A percentile compares a stretch with the other conserved stretches of the same genome.
These are phyloP conservation scores for Nothopassalora personata DNA, from an alignment of 2,329 filamentous ascomycete genomes.

Conservation along the genomic window DNA sequence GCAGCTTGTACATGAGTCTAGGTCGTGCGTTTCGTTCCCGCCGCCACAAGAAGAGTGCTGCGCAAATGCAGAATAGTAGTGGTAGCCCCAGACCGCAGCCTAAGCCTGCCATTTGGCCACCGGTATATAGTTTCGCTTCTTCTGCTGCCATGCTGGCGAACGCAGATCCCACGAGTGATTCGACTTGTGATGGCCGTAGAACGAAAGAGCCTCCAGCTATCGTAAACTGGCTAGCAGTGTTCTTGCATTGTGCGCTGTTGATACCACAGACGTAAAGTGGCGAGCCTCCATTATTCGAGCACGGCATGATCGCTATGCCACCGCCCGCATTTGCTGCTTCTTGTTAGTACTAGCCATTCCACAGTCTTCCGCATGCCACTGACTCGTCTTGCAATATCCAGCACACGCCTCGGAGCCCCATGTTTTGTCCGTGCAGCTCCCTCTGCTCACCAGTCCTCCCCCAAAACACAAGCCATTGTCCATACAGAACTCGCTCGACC, in stretches of 20 bases:
- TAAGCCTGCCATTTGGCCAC: conserved; percentile 27
- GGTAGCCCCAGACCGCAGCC: conserved; percentile 28
- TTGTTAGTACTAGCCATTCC: conserved; percentile 3
- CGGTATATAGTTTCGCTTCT: conserved; percentile 17
- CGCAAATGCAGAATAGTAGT: conserved; percentile 23
- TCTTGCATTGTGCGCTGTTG: conserved; percentile 22
- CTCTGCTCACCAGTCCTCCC: conserved; percentile 26
- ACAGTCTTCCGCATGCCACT: background rate
- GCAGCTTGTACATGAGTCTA: conserved; percentile 31
- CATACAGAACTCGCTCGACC: conserved; percentile 27
- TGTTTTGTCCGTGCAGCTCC: conserved; percentile 31
- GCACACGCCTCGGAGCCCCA: conserved; percentile 29
- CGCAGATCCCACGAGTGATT: conserved; percentile 20
- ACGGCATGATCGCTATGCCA: conserved; percentile 25
- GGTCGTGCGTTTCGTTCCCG: conserved; percentile 19
- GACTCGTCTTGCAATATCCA: conserved; percentile 27
- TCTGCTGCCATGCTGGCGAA: conserved; percentile 15
- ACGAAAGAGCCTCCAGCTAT: conserved; percentile 24
- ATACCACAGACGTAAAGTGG: conserved; percentile 31
- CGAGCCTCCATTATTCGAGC: conserved; percentile 17
- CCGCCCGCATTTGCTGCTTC: conserved; percentile 4
- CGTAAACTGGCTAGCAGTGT: conserved; percentile 23
- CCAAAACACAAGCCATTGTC: conserved; percentile 31
- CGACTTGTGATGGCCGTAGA: conserved; percentile 28
- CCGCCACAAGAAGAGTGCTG: conserved; percentile 19